These are phyloP conservation scores for Mycena sp. DNA, from an alignment of 1,284 basidiomycete genomes.

Conservation along the genomic window DNA sequence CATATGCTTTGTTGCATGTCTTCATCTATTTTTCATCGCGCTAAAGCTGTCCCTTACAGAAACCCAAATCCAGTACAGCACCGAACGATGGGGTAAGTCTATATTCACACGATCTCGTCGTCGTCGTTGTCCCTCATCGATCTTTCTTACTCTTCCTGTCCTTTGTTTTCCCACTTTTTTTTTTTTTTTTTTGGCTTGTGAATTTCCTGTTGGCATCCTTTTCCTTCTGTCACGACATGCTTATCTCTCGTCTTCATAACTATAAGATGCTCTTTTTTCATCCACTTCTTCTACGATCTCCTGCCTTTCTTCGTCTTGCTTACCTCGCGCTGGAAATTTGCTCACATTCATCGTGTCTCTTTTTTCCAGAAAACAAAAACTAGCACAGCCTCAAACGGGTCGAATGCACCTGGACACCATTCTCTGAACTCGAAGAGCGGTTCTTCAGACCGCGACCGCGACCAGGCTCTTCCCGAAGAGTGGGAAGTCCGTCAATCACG, in stretches of 20 bases:
- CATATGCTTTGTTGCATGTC: background rate
- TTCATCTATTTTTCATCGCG: background rate
- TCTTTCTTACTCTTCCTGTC: background rate
- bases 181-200: background rate
- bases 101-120: no score
- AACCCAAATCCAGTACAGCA: constrained; percentile 16
- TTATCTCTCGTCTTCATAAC: background rate
- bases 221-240: background rate
- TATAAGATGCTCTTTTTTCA: background rate
- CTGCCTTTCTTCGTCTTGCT: background rate
- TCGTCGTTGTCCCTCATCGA: background rate
- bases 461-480: constrained; percentile 3
- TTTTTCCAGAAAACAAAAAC: constrained; percentile 23
- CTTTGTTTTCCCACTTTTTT: background rate
- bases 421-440: constrained; percentile 20
- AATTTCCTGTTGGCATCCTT: background rate
- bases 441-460: constrained; percentile 19
- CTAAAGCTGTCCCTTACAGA: constrained; percentile 9
- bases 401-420: constrained; percentile 7
- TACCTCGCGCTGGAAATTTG: background rate
- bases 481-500: constrained; percentile 13
- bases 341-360: background rate
- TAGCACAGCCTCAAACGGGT: constrained; percentile 14
- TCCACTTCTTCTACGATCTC: background rate
- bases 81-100: constrained; percentile 17